These are phyloP conservation scores for Tricholoma hemisulphureum DNA, from an alignment of 768 basidiomycete species.

Conservation along the genomic window DNA sequence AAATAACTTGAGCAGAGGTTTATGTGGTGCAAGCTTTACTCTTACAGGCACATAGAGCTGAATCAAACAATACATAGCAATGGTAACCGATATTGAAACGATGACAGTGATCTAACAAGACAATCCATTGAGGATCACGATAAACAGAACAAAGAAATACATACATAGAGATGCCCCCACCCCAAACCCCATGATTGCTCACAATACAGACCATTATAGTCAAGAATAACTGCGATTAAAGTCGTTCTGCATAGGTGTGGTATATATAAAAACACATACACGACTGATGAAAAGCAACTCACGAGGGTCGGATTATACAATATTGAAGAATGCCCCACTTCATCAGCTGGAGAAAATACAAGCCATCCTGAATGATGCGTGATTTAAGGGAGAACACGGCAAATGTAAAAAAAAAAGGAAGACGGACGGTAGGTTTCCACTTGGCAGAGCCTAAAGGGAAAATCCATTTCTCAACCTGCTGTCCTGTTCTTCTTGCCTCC, in stretches of 20 bases:
- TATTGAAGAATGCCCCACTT: conserved; percentile 79
- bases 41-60: conserved; percentile 66
- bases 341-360: conserved; percentile 71
- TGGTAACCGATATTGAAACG: conserved; percentile 67
- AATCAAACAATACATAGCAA: conserved; percentile 77
- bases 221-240: conserved; percentile 56
- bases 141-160: conserved; percentile 16
- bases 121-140: neutral
- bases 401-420: neutral
- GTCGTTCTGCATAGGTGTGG: conserved; percentile 42
- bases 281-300: neutral
- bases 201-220: conserved; percentile 69
- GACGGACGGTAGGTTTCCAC: conserved; percentile 56
- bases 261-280: neutral
- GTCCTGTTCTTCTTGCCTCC: conserved; percentile 40
- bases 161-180: conserved; percentile 69
- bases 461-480: conserved; percentile 58
- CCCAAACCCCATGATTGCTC: conserved; percentile 65
- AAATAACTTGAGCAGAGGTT: conserved; percentile 66
- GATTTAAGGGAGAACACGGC: conserved; percentile 2
- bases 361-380: conserved; percentile 46
- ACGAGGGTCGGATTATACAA: conserved; percentile 62
- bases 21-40: conserved; percentile 50
- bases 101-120: conserved; percentile 49
- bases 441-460: conserved; percentile 65